Conservation (phyloP, 352 stramenopile genomes). For the Plasmopara muralis region DNA sequence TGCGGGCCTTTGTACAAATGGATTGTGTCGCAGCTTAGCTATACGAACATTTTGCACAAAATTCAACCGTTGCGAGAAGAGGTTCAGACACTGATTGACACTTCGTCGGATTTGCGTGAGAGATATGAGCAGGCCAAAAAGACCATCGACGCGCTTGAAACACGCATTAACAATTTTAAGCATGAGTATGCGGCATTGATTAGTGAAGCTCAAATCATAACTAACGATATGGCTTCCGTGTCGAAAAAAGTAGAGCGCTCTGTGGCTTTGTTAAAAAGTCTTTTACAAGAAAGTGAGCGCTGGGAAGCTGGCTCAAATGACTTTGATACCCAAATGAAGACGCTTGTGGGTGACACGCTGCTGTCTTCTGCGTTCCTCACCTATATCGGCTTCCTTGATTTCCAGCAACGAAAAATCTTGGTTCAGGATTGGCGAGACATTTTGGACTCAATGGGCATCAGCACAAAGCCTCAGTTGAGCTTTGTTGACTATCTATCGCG, state of each 20-base stretch:
- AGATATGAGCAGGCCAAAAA: conserved; percentile 90
- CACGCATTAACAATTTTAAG: conserved; percentile 97
- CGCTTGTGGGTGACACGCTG: conserved; percentile 95
- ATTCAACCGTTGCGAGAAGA: conserved; percentile 98
- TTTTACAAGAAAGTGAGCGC: conserved; percentile 96
- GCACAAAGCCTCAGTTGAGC: conserved; percentile 67
- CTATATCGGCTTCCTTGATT: conserved; percentile 98
- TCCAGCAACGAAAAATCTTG: conserved; percentile 93
- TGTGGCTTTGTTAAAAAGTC: conserved; percentile 95
- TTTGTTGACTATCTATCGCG: conserved; percentile 96
- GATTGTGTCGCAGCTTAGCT: conserved; percentile 98
- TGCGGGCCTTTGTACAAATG: conserved; percentile 99
- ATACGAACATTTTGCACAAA: conserved; percentile 96
- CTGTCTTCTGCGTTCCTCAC: conserved; percentile 96
- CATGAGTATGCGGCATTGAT: conserved; percentile 98
- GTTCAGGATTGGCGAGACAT: conserved; percentile 93
- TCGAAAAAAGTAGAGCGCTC: conserved; percentile 96
- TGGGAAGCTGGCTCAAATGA: conserved; percentile 96
- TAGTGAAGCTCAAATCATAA: conserved; percentile 96
- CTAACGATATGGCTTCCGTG: conserved; percentile 96
- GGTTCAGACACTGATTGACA: conserved; percentile 95
- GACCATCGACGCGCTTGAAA: conserved; percentile 93
- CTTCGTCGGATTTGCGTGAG: conserved; percentile 87
- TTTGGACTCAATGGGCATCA: conserved; percentile 90
- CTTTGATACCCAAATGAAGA: conserved; percentile 96